A percentile compares a stretch with the other conserved stretches of the same genome.
Conservation (phyloP, 495 filamentous ascomycete genomes). For the Letharia lupina region DNA sequence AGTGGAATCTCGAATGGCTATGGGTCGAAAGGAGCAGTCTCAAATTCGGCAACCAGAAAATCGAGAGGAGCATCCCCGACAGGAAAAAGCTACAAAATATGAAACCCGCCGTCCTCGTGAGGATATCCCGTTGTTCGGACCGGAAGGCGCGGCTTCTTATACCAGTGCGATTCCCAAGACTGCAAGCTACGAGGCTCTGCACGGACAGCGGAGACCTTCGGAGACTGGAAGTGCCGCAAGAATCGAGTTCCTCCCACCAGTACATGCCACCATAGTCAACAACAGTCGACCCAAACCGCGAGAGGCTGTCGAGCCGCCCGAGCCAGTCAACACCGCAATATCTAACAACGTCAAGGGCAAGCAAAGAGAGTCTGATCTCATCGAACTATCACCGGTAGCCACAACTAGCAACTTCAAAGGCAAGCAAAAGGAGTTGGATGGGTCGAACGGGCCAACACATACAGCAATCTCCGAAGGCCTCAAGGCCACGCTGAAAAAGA, state of each 20-base stretch:
- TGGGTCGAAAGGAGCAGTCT: constrained; percentile 2
- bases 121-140: constrained; percentile 6
- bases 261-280: constrained; percentile 23
- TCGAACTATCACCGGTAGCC: constrained; percentile 1
- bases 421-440: background rate
- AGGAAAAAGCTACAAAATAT: constrained; percentile 18
- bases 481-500: background rate
- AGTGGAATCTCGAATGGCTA: constrained; percentile 4
- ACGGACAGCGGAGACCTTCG: constrained; percentile 16
- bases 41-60: background rate
- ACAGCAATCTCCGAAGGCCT: background rate
- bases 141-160: constrained; percentile 9
- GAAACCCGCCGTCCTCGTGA: constrained; percentile 16
- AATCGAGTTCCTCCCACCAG: constrained; percentile 17
- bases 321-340: background rate
- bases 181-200: constrained; percentile 14
- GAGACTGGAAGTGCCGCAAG: constrained; percentile 11
- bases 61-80: constrained; percentile 2
- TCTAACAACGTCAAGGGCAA: background rate
- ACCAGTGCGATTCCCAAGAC: constrained; percentile 16
- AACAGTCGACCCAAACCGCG: constrained; percentile 8
- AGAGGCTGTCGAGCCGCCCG: constrained; percentile 1
- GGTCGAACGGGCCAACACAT: background rate
- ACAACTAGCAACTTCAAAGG: background rate
- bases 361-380: constrained; percentile 7